Evolutionary conservation across 1,139 yeast species (phyloP), one percentile per base, ranked within the genome.

Genomic region (Pichia cactophila): DNA sequence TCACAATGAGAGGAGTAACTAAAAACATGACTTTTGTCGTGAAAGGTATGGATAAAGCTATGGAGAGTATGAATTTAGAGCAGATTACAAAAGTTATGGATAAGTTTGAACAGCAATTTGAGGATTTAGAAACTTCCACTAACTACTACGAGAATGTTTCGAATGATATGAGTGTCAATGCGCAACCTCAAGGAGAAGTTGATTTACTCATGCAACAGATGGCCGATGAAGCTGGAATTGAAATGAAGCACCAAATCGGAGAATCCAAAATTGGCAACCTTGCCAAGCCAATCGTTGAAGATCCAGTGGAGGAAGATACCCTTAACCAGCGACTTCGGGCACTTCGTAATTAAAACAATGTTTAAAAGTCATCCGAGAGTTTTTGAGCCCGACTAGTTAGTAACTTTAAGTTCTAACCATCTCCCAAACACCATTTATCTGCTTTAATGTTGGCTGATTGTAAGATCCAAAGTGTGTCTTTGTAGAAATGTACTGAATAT

Each of bases 141-240:
- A 86, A 89, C 58, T 94, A 92, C 64, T 92, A 92, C 66, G 97
- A 94, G 64, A 78, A 81, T 44, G 92, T 95, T 49, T 89, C 97
- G 7, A 83, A 84, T 54, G 86, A 83, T 53, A 89, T 95, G 44
- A 88, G 86, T 61, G 97, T 97, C 0, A 76, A 86, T 54, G 77
- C 85, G 29, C 87, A 95, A 5, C 98, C 97, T 11, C 96, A 89
- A 63, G 98, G 92, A 52, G 95, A 90, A 58, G 98, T 94, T 33
- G 97, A 92, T 65, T 78, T 85, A 53, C 73, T 94, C 61, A 79
- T 94, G 86, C 89, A 77, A 62, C 90, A 87, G 67, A 92, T 94
- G 35, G 98, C 98, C 0, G 99, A 94, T 64, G 98, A 92, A 65
- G 97, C 97, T 1, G 98, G 98, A 2, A 73, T 94, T 45, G 98